Evolutionary conservation across 371 early-diverging fungal genomes (phyloP), one percentile per base, ranked within the genome.

Genomic region (Rhizomucor pusillus): DNA sequence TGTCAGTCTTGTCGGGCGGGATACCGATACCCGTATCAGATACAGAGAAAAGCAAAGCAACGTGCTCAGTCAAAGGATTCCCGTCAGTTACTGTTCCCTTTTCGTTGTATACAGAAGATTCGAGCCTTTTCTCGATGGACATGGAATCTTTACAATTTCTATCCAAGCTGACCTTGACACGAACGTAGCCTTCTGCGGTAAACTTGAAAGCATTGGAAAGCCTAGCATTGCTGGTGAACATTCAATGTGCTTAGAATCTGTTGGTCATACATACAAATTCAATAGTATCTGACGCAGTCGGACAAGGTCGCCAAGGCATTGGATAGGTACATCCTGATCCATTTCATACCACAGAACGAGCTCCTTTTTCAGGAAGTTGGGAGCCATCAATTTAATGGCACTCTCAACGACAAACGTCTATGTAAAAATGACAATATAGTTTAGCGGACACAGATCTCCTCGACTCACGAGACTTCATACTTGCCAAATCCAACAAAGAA

Each of bases 21-120:
- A 87, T 84, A 16, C 87, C 85, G 44, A 84, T 81, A 22, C 88
- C 88, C 0, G 85, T 77, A 54, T 87, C 88, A 49, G 52, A 62
- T 12, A 87, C 84, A 9, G 73, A 63, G 50, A 82, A 63, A 19
- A 69, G 20, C 34, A 75, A 50, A n/a, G 59, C 60, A 5, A 59
- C 39, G 34, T 43, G 43, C 29, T 56, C 40, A 3, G 19, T 34
- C 7, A 7, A 29, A 7, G 29, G 29, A 29, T 7, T 3, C 29
- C 29, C 29, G 7, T 29, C 29, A 29, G 29, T 5, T 29, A 7
- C 7, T 29, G 29, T 29, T 29, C 29, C 5, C 29, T 29, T 29
- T 7, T 29, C 29, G 7, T 3, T 29, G 7, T 29, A 29, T 7
- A 3, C 29, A 5, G 29, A 29, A 29, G 29, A 29, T 1, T 24